These are phyloP conservation scores for Astrocystis sublimbata DNA, from an alignment of 495 filamentous ascomycete species.

Conservation along the genomic window DNA sequence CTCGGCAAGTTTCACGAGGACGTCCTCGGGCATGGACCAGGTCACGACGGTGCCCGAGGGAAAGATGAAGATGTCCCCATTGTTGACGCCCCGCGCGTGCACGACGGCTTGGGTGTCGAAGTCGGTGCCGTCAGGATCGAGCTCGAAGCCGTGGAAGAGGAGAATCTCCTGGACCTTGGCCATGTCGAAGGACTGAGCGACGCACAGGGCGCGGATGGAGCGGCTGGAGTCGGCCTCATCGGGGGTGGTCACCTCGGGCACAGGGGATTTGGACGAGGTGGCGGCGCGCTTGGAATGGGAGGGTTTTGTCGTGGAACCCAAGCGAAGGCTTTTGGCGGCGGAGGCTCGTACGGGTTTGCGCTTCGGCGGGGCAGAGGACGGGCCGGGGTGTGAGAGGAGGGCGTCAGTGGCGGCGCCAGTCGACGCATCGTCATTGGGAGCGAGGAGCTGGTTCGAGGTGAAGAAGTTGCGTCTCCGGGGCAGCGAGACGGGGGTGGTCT, in stretches of 20 bases:
- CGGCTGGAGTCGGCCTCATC: conserved; percentile 39
- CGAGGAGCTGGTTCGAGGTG: conserved; percentile 41
- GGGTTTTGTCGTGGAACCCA: conserved; percentile 27
- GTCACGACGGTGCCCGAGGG: conserved; percentile 93
- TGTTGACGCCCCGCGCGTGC: conserved; percentile 54
- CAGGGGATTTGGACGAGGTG: conserved; percentile 11
- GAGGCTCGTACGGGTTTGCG: conserved; percentile 41
- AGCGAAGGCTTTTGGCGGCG: conserved; percentile 45
- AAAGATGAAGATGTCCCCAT: conserved; percentile 93
- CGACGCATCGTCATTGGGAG: conserved; percentile 25
- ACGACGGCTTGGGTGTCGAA: conserved; percentile 63
- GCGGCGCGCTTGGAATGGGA: conserved; percentile 11
- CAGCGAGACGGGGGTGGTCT: conserved; percentile 25
- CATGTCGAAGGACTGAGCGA: conserved; percentile 86
- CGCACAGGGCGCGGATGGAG: conserved; percentile 77
- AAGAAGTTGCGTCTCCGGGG: conserved; percentile 44
- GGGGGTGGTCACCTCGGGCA: background rate
- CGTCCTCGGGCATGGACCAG: conserved; percentile 76
- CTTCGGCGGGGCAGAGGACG: conserved; percentile 32
- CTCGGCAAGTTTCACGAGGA: conserved; percentile 71
- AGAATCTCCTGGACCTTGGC: conserved; percentile 68
- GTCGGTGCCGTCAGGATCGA: conserved; percentile 59
- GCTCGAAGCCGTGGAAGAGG: conserved; percentile 66
- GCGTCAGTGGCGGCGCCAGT: conserved; percentile 11
- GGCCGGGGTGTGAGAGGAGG: conserved; percentile 11